phyloP scores from a whole-genome alignment of 2,329 filamentous ascomycete species.

The Alternaria arbusti region DNA sequence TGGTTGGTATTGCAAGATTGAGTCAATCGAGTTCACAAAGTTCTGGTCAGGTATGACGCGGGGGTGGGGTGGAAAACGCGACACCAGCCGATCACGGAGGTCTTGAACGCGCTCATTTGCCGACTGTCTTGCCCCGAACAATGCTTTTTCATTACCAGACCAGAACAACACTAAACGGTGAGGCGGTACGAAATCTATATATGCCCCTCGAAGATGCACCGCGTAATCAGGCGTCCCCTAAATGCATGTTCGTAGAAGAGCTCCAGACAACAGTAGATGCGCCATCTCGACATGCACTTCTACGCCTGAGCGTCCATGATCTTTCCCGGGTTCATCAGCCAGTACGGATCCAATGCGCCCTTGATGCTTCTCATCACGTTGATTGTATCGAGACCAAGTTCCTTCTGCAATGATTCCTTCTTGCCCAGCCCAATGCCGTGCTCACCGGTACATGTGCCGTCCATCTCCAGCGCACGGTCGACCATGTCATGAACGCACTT shows the following conservation, averaged over 20 bases:
- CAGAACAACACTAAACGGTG: background rate
- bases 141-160: background rate
- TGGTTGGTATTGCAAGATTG: constrained; percentile 20
- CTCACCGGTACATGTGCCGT: constrained; percentile 90
- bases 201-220: constrained; percentile 12
- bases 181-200: background rate
- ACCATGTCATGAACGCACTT: constrained; percentile 89
- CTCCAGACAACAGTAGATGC: background rate
- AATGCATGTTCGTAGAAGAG: constrained; percentile 19
- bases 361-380: constrained; percentile 87
- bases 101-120: background rate
- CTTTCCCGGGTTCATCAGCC: constrained; percentile 92
- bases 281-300: background rate
- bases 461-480: constrained; percentile 87
- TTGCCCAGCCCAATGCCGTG: constrained; percentile 87
- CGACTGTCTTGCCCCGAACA: background rate
- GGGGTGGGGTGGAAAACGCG: constrained; percentile 30
- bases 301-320: constrained; percentile 70
- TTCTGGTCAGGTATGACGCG: constrained; percentile 28
- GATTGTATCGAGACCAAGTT: constrained; percentile 81
- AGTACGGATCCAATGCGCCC: constrained; percentile 78
- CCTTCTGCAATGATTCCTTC: constrained; percentile 77
- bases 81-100: constrained; percentile 35
- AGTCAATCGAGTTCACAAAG: constrained; percentile 29
- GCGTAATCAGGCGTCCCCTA: constrained; percentile 25